Conservation (phyloP, 441 rosid species). For the Bocquillonia castaneifolia region DNA sequence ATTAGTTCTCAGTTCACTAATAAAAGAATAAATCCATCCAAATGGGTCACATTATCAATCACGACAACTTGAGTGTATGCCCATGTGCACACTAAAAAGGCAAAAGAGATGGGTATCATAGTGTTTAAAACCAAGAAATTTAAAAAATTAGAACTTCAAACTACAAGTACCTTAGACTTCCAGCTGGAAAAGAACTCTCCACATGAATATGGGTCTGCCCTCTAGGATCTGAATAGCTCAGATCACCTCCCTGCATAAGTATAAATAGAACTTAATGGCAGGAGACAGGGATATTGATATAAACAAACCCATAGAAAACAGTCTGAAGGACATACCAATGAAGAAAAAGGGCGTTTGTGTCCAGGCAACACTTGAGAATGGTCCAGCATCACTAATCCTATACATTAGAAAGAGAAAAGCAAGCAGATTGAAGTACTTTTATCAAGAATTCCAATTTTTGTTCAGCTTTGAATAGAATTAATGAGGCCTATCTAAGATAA, state of each 20-base stretch:
- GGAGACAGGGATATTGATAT: not conserved
- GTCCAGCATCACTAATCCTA: slow-evolving; percentile 11
- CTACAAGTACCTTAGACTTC: slow-evolving; percentile 20
- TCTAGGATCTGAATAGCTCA: slow-evolving; percentile 24
- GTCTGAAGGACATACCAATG: slow-evolving; percentile 18
- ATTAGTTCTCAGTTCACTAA: not conserved
- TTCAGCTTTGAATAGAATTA: not conserved
- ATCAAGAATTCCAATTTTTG: not conserved
- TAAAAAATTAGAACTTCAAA: not conserved
- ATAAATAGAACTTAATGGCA: not conserved
- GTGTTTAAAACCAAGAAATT: not conserved
- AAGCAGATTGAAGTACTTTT: not conserved
- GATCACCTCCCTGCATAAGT: slow-evolving; percentile 23
- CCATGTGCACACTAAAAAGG: not conserved
- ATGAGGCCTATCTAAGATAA: not conserved
- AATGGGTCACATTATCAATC: not conserved
- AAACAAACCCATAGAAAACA: not conserved
- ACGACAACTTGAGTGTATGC: not conserved
- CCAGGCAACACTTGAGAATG: slow-evolving; percentile 11
- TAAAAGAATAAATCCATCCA: not conserved
- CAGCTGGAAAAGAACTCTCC: slow-evolving; percentile 23
- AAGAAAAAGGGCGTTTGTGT: slow-evolving; percentile 25
- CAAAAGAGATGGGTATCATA: not conserved
- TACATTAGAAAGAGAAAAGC: not conserved
- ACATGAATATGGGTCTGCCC: slow-evolving; percentile 9